Percentiles rank a stretch among this genome's conserved stretches.
These are phyloP conservation scores for Globisporangium cederbergense DNA, from an alignment of 352 stramenopile species.

Conservation along the genomic window DNA sequence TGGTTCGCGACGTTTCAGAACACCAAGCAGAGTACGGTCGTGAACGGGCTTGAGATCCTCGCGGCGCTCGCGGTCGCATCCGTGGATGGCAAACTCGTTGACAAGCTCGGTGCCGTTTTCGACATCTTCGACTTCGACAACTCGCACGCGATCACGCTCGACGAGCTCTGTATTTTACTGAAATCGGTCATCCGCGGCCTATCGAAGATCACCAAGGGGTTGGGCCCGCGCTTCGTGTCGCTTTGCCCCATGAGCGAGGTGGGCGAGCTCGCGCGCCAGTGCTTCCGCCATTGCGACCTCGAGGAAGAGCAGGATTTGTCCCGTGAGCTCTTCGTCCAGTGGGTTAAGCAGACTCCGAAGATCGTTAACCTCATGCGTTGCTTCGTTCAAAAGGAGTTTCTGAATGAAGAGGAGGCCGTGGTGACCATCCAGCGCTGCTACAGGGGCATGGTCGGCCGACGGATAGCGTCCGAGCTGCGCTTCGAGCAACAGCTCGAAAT, in stretches of 20 bases:
- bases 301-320: slow-evolving; percentile 65
- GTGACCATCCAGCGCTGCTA: slow-evolving; percentile 49
- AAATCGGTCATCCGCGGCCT: slow-evolving; percentile 66
- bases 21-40: slow-evolving; percentile 47
- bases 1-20: slow-evolving; percentile 77
- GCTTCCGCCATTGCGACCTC: slow-evolving; percentile 60
- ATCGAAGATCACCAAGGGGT: slow-evolving; percentile 60
- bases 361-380: slow-evolving; percentile 67
- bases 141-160: slow-evolving; percentile 60
- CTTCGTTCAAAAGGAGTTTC: slow-evolving; percentile 64
- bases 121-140: slow-evolving; percentile 78
- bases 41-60: slow-evolving; percentile 71
- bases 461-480: slow-evolving; percentile 40
- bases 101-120: slow-evolving; percentile 63
- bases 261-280: slow-evolving; percentile 51
- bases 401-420: slow-evolving; percentile 52
- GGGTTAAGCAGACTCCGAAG: slow-evolving; percentile 70
- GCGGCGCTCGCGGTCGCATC: slow-evolving; percentile 50
- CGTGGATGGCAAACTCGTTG: slow-evolving; percentile 45
- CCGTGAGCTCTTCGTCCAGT: slow-evolving; percentile 46
- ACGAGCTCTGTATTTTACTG: slow-evolving; percentile 72
- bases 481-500: slow-evolving; percentile 53
- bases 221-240: slow-evolving; percentile 46
- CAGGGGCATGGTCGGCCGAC: slow-evolving; percentile 50
- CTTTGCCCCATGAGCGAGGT: slow-evolving; percentile 66